Percentiles rank a stretch among this genome's conserved stretches.
Conservation (phyloP, 495 filamentous ascomycete species). For the Penicillium maclennaniae region DNA sequence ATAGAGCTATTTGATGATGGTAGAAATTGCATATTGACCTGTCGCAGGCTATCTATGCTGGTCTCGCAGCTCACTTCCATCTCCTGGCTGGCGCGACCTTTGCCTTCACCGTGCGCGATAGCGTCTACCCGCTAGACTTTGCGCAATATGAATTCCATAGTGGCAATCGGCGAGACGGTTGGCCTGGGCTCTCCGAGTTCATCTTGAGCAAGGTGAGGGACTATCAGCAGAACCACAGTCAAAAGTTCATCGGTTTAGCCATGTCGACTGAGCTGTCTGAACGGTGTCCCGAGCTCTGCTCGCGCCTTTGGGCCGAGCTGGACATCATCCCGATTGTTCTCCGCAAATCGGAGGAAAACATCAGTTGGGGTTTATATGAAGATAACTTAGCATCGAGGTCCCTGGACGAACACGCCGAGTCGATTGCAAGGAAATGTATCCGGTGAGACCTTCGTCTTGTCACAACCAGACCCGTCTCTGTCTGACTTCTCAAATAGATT, state of each 20-base stretch:
- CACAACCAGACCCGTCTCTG: not conserved
- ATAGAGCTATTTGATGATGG: not conserved
- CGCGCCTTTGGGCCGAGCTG: conserved; percentile 69
- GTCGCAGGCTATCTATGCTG: not conserved
- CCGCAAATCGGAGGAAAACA: too few species aligned
- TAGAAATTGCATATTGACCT: not conserved
- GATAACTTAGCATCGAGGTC: conserved; percentile 27
- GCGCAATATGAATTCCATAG: not conserved
- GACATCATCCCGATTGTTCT: conserved; percentile 67
- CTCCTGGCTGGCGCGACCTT: not conserved
- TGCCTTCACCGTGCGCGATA: not conserved
- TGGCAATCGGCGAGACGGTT: too few species aligned
- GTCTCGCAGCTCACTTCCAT: not conserved
- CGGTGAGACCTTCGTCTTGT: conserved; percentile 37
- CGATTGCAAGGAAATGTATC: conserved; percentile 72
- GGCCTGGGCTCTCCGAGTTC: not conserved
- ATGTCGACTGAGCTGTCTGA: conserved; percentile 36
- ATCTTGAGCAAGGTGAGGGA: not conserved
- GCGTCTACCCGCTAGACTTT: not conserved
- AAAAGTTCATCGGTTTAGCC: conserved; percentile 58
- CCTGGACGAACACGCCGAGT: conserved; percentile 77
- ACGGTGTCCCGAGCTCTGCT: conserved; percentile 42
- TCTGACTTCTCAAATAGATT: not conserved
- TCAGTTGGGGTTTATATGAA: too few species aligned
- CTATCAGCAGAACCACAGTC: not conserved